Conservation (phyloP, 2,329 filamentous ascomycete genomes). For the Penicillium sp. region DNA sequence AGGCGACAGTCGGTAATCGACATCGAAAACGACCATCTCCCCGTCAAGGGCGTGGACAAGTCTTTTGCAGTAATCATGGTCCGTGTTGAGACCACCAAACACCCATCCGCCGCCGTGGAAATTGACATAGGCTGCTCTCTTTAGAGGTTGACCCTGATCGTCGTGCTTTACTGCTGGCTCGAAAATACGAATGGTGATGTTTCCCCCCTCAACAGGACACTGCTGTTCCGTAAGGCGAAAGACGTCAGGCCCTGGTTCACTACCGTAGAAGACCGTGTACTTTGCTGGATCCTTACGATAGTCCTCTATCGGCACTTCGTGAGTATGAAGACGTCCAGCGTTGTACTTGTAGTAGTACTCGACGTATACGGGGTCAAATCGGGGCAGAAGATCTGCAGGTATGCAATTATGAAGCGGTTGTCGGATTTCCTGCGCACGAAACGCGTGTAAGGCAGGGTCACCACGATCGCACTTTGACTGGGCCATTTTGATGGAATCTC, state of each 20-base stretch:
- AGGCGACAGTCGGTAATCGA: constrained; percentile 45
- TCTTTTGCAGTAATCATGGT: constrained; percentile 44
- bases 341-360: constrained; percentile 45
- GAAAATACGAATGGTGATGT: constrained; percentile 43
- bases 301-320: constrained; percentile 42
- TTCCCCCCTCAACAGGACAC: constrained; percentile 39
- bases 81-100: constrained; percentile 39
- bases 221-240: constrained; percentile 42
- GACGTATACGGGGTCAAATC: constrained; percentile 43
- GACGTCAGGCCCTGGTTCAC: constrained; percentile 35
- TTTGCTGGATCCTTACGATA: constrained; percentile 41
- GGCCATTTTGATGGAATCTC: constrained; percentile 7
- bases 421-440: constrained; percentile 20
- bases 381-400: constrained; percentile 34
- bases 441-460: constrained; percentile 25
- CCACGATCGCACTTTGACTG: constrained; percentile 5
- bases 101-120: constrained; percentile 46
- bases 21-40: constrained; percentile 44
- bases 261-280: constrained; percentile 41
- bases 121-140: constrained; percentile 43
- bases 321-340: constrained; percentile 41
- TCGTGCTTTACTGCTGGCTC: constrained; percentile 31
- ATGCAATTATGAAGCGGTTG: constrained; percentile 46
- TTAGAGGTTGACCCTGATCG: constrained; percentile 25
- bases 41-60: constrained; percentile 38